A percentile compares a stretch with the other conserved stretches of the same genome.
Evolutionary conservation across 352 stramenopile genomes (phyloP).

Genomic region (Phytophthora pini): DNA sequence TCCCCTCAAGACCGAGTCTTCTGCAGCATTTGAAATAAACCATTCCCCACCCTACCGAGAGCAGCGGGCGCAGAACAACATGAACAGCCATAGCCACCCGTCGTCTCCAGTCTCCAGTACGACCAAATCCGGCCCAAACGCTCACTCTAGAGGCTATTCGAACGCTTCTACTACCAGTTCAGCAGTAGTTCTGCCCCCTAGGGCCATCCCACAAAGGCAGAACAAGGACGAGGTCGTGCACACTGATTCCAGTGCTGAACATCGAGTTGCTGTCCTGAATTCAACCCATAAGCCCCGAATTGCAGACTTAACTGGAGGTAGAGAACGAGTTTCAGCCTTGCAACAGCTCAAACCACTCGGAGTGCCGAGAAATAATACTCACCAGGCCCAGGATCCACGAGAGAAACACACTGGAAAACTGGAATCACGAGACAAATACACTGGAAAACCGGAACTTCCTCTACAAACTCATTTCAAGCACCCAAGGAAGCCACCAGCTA

Average conservation of each 20-base stretch:
- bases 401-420: conserved; percentile 10
- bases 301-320: conserved; percentile 14
- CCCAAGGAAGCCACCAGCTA: neutral
- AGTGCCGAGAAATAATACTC: conserved; percentile 14
- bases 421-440: conserved; percentile 3
- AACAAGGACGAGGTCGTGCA: neutral
- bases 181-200: too few relatives aligned
- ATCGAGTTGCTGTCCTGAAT: conserved; percentile 23
- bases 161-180: too few relatives aligned
- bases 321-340: conserved; percentile 10
- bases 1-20: conserved; percentile 25
- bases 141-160: too few relatives aligned
- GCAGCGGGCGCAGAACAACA: too few relatives aligned
- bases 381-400: conserved; percentile 7
- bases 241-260: neutral
- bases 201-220: neutral
- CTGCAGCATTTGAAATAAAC: too few relatives aligned
- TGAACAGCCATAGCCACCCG: too few relatives aligned
- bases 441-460: conserved; percentile 2
- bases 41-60: too few relatives aligned
- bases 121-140: neutral
- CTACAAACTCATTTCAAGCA: conserved; percentile 19
- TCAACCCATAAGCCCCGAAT: conserved; percentile 16
- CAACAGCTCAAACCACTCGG: conserved; percentile 26
- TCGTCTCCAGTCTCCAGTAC: neutral